These are phyloP conservation scores for Phialophora chinensis DNA, from an alignment of 2,329 filamentous ascomycete species.

Conservation along the genomic window DNA sequence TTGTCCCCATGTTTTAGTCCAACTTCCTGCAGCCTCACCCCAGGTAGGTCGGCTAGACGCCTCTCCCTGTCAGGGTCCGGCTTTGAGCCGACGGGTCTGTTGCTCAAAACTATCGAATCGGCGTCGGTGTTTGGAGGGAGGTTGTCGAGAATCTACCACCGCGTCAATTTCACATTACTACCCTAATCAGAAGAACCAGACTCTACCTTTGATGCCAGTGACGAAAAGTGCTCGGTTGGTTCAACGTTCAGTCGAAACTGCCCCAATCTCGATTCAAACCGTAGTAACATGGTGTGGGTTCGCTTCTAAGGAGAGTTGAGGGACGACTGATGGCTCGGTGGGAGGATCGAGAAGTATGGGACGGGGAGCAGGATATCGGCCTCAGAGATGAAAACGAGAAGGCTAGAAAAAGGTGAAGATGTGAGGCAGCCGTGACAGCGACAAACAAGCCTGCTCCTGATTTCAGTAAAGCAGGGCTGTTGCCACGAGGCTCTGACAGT, in stretches of 20 bases:
- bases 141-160: conserved; percentile 60
- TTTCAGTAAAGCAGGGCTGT: neutral
- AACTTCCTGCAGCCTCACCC: conserved; percentile 63
- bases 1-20: conserved; percentile 81
- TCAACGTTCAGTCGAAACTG: conserved; percentile 85
- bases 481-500: neutral
- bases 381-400: neutral
- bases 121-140: conserved; percentile 63
- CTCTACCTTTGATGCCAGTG: conserved; percentile 56
- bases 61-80: conserved; percentile 57
- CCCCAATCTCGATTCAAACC: conserved; percentile 89
- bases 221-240: conserved; percentile 72
- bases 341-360: neutral
- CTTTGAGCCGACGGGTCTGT: conserved; percentile 62
- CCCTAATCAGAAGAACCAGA: neutral
- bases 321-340: neutral
- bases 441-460: conserved; percentile 9
- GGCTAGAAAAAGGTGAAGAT: neutral
- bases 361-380: neutral
- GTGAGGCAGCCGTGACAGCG: neutral
- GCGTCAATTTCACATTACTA: neutral
- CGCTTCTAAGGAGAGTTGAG: neutral
- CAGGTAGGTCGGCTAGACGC: conserved; percentile 57
- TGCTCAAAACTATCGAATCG: conserved; percentile 63
- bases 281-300: conserved; percentile 70